Conservation (phyloP, 2,329 filamentous ascomycete genomes). For the Fusarium circinatum region DNA sequence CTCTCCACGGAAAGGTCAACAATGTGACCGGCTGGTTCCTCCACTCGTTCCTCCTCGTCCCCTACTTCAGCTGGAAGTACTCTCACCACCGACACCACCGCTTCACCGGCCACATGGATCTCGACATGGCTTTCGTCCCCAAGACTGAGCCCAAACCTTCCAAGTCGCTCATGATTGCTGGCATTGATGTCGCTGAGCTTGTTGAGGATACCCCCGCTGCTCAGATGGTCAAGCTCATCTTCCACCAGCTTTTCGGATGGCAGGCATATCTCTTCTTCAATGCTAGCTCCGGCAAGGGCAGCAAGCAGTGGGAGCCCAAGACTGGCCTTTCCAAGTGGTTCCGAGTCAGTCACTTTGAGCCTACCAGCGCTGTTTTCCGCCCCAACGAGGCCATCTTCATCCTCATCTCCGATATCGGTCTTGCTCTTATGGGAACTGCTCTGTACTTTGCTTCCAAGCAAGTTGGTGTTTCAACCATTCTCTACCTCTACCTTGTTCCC, state of each 20-base stretch:
- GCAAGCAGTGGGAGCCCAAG: constrained; percentile 56
- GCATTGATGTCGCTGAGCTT: constrained; percentile 61
- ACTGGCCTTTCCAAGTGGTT: constrained; percentile 50
- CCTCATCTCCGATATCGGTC: constrained; percentile 68
- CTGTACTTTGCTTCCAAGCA: constrained; percentile 63
- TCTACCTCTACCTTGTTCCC: constrained; percentile 70
- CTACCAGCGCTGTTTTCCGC: constrained; percentile 69
- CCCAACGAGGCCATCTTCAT: constrained; percentile 66
- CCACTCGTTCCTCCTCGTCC: constrained; percentile 74
- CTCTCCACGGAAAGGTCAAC: constrained; percentile 65
- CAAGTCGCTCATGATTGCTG: constrained; percentile 48
- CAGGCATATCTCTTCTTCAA: constrained; percentile 72
- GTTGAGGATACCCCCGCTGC: constrained; percentile 72
- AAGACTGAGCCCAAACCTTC: constrained; percentile 53
- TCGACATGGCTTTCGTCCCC: constrained; percentile 74
- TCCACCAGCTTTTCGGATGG: constrained; percentile 74
- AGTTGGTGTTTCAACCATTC: constrained; percentile 66
- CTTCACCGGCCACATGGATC: constrained; percentile 73
- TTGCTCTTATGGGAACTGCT: constrained; percentile 60
- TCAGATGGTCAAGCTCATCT: constrained; percentile 63
- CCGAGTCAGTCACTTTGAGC: constrained; percentile 68
- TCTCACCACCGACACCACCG: constrained; percentile 76
- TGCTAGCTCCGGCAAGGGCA: constrained; percentile 59
- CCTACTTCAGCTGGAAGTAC: constrained; percentile 79
- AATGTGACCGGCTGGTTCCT: constrained; percentile 70